Conservation (phyloP, 345 rosid genomes). For the Eucalyptus melliodora region DNA sequence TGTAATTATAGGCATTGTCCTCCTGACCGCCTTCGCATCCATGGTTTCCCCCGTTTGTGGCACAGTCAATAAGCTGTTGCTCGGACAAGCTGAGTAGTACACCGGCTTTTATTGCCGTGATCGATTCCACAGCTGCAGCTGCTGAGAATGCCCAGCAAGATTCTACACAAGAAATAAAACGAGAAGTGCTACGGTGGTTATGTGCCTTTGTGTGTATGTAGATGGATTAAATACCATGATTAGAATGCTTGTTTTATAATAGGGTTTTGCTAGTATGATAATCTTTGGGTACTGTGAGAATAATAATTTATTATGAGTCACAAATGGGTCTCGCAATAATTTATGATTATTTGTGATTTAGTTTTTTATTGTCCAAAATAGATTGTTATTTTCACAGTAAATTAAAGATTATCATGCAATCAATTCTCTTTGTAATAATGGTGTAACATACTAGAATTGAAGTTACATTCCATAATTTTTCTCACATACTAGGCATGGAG, state of each 20-base stretch:
- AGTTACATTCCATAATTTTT: background rate
- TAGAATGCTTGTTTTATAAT: background rate
- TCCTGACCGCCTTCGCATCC: slow-evolving; percentile 34
- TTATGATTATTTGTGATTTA: no score
- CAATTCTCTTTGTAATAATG: background rate
- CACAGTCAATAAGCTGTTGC: slow-evolving; percentile 53
- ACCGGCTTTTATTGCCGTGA: slow-evolving; percentile 22
- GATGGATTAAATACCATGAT: background rate
- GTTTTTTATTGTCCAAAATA: no score
- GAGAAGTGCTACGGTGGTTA: background rate
- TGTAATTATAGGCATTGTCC: slow-evolving; percentile 17
- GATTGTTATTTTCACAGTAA: no score
- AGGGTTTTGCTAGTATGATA: no score
- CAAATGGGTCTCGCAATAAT: no score
- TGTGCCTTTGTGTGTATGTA: background rate
- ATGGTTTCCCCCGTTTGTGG: slow-evolving; percentile 1
- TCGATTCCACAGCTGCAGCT: background rate
- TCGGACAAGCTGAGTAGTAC: slow-evolving; percentile 26
- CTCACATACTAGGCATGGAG: background rate
- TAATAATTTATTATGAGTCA: no score
- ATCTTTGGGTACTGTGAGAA: no score
- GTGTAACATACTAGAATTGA: background rate
- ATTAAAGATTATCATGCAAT: no score
- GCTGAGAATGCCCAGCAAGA: background rate
- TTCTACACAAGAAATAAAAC: background rate